Conservation (phyloP, 345 rosid genomes). For the Jatropha curcas region DNA sequence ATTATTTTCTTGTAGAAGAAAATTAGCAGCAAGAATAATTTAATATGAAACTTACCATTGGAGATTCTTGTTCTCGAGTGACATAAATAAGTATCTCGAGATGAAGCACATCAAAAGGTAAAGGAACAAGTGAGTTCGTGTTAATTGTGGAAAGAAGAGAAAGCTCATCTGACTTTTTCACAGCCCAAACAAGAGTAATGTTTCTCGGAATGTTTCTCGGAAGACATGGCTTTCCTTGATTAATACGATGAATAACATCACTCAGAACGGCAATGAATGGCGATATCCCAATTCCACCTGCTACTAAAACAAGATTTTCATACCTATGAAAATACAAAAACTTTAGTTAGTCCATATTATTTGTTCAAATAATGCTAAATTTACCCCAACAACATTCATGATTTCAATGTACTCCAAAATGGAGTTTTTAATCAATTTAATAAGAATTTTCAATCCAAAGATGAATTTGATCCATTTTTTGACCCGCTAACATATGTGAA, state of each 20-base stretch:
- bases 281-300: slow-evolving; percentile 90
- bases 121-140: slow-evolving; percentile 54
- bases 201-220: too few species aligned
- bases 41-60: slow-evolving; percentile 41
- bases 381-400: too few species aligned
- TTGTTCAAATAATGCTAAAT: not conserved
- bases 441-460: too few species aligned
- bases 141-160: slow-evolving; percentile 60
- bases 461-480: too few species aligned
- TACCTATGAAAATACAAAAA: slow-evolving; percentile 49
- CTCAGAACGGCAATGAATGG: slow-evolving; percentile 85
- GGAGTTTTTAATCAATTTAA: too few species aligned
- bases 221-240: slow-evolving; percentile 62
- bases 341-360: not conserved
- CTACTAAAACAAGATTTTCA: slow-evolving; percentile 74
- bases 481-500: too few species aligned
- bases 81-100: slow-evolving; percentile 55
- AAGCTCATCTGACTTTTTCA: slow-evolving; percentile 73
- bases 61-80: slow-evolving; percentile 67
- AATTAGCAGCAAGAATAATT: not conserved
- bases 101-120: slow-evolving; percentile 44
- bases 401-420: too few species aligned
- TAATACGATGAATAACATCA: slow-evolving; percentile 61
- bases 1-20: not conserved
- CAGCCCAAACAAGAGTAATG: slow-evolving; percentile 71